These are phyloP conservation scores for Trichoderma sp. DNA, from an alignment of 2,329 filamentous ascomycete species.

Conservation along the genomic window DNA sequence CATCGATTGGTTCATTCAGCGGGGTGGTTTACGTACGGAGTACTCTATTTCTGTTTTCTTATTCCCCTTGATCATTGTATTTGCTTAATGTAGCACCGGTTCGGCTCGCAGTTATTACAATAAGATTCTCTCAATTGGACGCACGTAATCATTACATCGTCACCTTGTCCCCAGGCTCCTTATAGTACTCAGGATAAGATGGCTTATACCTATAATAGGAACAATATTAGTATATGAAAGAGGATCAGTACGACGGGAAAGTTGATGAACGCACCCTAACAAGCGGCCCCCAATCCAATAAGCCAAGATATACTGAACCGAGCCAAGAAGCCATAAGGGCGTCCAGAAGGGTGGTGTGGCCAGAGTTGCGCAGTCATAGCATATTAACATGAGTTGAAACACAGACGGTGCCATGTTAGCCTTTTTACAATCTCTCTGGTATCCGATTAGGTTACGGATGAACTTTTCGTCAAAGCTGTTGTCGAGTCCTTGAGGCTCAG, in stretches of 20 bases:
- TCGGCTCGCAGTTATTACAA: background rate
- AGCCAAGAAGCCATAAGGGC: background rate
- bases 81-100: background rate
- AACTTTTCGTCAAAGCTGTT: constrained; percentile 13
- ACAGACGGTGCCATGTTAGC: background rate
- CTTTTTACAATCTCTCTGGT: background rate
- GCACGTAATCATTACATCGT: background rate
- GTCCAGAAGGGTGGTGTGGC: constrained; percentile 12
- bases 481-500: constrained; percentile 12
- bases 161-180: background rate
- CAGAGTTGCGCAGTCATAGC: constrained; percentile 7
- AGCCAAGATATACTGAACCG: background rate
- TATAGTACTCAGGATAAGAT: constrained; percentile 3
- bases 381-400: constrained; percentile 4
- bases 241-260: background rate
- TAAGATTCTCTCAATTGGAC: background rate
- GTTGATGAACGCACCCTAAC: background rate
- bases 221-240: background rate
- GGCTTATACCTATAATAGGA: background rate
- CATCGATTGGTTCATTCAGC: background rate
- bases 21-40: background rate
- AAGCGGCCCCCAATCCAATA: constrained; percentile 7
- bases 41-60: background rate
- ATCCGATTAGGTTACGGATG: constrained; percentile 12
- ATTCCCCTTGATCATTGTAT: background rate